Percentiles rank a stretch among this genome's conserved stretches.
Conservation (phyloP, 495 filamentous ascomycete genomes). For the Bathelium albidoporum region DNA sequence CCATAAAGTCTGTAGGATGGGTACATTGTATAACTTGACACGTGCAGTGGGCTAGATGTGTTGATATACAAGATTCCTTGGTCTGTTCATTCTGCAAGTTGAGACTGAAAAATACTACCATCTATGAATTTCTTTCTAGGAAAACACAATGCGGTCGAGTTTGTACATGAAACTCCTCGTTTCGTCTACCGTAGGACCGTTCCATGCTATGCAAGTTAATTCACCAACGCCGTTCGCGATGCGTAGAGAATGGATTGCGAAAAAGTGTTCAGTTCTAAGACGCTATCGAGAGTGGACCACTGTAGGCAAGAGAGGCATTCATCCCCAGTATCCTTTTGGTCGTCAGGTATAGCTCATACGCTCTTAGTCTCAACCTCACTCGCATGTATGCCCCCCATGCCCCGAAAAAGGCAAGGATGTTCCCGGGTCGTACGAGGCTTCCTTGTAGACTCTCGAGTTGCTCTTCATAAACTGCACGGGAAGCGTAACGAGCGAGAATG, state of each 20-base stretch:
- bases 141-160: too few relatives aligned
- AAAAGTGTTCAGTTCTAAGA: not conserved
- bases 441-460: constrained; percentile 64
- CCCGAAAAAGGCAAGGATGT: constrained; percentile 43
- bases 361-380: constrained; percentile 52
- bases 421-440: constrained; percentile 45
- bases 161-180: too few relatives aligned
- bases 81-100: too few relatives aligned
- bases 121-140: too few relatives aligned
- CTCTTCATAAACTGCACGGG: constrained; percentile 78
- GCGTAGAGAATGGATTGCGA: not conserved
- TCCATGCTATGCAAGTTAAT: too few relatives aligned
- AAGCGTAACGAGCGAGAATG: constrained; percentile 89
- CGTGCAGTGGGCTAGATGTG: too few relatives aligned
- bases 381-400: constrained; percentile 51
- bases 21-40: too few relatives aligned
- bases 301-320: constrained; percentile 2
- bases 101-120: too few relatives aligned
- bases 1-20: too few relatives aligned
- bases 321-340: constrained; percentile 39
- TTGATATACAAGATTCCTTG: too few relatives aligned
- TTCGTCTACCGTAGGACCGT: too few relatives aligned
- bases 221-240: not conserved
- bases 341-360: constrained; percentile 52
- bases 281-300: not conserved